Base-by-base conservation (phyloP, 495 filamentous ascomycete genomes). In the Penicillium cataractarum region DNA sequence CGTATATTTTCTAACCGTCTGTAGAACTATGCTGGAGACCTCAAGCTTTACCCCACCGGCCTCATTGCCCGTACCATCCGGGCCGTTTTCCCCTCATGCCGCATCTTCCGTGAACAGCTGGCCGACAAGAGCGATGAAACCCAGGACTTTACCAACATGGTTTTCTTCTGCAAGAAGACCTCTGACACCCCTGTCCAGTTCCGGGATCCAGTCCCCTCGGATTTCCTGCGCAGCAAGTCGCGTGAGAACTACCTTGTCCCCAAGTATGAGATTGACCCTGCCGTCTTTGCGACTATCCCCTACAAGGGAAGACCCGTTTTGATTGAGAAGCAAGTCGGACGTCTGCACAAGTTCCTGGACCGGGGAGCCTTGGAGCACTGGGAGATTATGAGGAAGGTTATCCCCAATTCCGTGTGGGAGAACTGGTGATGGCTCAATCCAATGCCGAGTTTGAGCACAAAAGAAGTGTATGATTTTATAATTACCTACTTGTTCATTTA, bases 11-110 rank as follows among this genome's bases (percentile, higher is more conserved):
- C 56, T 58, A 10, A 59, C 7, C 46, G 37, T 58, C 56, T 17
- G 51, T 65, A 96, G 92, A 99, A 99, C 78, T 99, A 97, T 76
- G 95, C 94, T n/a, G 95, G 93, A 44, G 93, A 98, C 71, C 82
- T 97, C 44, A 76, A 83, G 54, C 85, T 92, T 26, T 89, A 89
- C 31, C 82, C 90, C 15, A 86, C 89, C 26, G 83, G 85, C 46
- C 82, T 90, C 19, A 82, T 93, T 29, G 84, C 96, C 67, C 82
- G 85, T 64, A 94, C 90, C 27, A 91, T 92, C 68, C 78, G 78
- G 46, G 71, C 79, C 19, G 84, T 91, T 60, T 95, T 95, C 79
- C 91, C 90, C 39, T 83, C 83, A 17, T 93, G 90, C 79, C 92
- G 90, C 51, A 84, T 96, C 66, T 97, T 89, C 79, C 86, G 95